These are phyloP conservation scores for Phialemoniopsis sp. DNA, from an alignment of 2,329 filamentous ascomycete species.

Conservation along the genomic window DNA sequence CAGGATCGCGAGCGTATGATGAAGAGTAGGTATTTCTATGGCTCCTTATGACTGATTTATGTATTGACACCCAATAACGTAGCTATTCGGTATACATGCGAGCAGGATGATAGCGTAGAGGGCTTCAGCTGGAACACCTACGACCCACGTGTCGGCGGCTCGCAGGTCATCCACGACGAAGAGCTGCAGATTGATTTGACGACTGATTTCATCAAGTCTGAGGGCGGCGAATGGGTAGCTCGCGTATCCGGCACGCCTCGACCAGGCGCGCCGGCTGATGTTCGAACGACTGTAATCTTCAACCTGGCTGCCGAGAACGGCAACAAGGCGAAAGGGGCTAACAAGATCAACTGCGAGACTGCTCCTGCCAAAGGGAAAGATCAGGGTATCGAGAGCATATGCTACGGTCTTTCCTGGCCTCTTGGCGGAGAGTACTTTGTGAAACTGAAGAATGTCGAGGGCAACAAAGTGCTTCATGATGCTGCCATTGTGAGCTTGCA, in stretches of 20 bases:
- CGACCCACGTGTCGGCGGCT: conserved; percentile 61
- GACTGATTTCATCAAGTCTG: conserved; percentile 67
- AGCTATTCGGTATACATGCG: conserved; percentile 66
- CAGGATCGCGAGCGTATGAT: conserved; percentile 38
- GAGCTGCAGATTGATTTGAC: conserved; percentile 63
- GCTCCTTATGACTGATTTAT: no score
- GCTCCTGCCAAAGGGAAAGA: no score
- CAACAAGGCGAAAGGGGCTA: no score
- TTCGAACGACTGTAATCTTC: conserved; percentile 58
- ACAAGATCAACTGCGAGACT: no score
- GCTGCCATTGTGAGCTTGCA: conserved; percentile 50
- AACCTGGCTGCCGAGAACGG: no score
- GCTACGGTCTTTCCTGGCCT: no score
- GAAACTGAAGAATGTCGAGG: no score
- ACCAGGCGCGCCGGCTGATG: conserved; percentile 46
- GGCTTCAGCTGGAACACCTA: conserved; percentile 71
- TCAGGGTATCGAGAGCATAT: no score
- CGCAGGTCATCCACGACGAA: conserved; percentile 62
- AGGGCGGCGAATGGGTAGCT: conserved; percentile 62
- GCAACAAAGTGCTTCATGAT: no score
- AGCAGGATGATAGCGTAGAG: conserved; percentile 65
- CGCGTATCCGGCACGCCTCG: conserved; percentile 58
- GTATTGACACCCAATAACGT: no score
- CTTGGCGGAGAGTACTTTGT: no score
- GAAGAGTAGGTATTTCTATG: conserved; percentile 23